Evolutionary conservation across 176 grass and related monocot genomes (phyloP), one percentile per base, ranked within the genome.

Genomic region (Zoysia japonica): DNA sequence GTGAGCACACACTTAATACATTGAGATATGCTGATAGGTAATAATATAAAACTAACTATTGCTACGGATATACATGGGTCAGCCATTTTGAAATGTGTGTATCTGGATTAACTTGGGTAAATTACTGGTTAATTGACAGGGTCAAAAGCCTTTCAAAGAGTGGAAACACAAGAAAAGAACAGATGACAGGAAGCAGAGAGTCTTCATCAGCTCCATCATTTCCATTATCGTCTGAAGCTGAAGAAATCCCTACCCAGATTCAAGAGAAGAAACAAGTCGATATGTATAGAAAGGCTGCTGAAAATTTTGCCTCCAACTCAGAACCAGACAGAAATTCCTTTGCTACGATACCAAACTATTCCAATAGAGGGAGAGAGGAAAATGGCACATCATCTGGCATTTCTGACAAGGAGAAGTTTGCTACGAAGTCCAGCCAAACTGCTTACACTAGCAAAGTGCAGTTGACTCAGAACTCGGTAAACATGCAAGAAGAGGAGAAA

Each of bases 11-110:
- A 7, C 78, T 99, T 54, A 99, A 99, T 78, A 99, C 96, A 12
- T 89, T 99, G 54, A 91, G 96, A 99, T 99, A 99, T 47, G 96
- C 96, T 2, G 96, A 99, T 65, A 95, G 96, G 96, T 99, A 93
- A 55, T 36, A 44, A 6, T 47, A 4, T 40, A 57, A 76, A 62
- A 64, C 8, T 5, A 67, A 62, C 38, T 68, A 64, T 19, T 69
- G 5, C 5, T 74, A 62, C 62, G 76, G 47, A 81, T 13, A 57
- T 82, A 11, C 6, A 9, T 2, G 47, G 41, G 75, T 49, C 3
- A 45, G 63, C 77, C 7, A 77, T 69, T 87, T 80, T 50, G 60
- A 44, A 83, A 68, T 65, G 41, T 11, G 28, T 12, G 15, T 40
- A 3, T n/a, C 3, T 80, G 19, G 51, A 57, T 74, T 84, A 47